These are phyloP conservation scores for Dalechampia spathulata DNA, from an alignment of 441 rosid species.

Conservation along the genomic window DNA sequence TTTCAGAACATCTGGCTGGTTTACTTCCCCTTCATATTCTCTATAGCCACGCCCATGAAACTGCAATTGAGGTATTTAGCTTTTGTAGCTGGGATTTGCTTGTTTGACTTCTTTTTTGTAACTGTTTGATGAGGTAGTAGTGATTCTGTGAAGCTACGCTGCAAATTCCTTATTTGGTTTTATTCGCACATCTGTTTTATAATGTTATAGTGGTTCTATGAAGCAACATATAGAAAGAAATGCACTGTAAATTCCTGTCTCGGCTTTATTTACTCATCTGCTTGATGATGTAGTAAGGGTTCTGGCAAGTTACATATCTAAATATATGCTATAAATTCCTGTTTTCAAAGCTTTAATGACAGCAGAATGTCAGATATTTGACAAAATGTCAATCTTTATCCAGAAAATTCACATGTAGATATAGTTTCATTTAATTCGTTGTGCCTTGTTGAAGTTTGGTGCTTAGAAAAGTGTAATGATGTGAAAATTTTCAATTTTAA, in stretches of 20 bases:
- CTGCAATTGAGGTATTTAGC: conserved; percentile 79
- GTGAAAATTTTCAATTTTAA: neutral
- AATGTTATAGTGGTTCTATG: neutral
- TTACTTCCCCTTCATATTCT: conserved; percentile 95
- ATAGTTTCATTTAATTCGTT: neutral
- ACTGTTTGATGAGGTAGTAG: neutral
- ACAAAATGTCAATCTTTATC: too few relatives aligned
- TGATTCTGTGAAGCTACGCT: too few relatives aligned
- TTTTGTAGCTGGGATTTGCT: conserved; percentile 5
- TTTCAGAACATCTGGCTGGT: conserved; percentile 95
- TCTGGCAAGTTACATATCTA: too few relatives aligned
- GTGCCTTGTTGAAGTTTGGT: too few relatives aligned
- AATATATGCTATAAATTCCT: too few relatives aligned
- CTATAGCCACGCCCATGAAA: conserved; percentile 96
- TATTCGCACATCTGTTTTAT: neutral
- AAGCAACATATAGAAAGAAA: neutral
- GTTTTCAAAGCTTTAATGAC: too few relatives aligned
- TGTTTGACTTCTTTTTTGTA: neutral
- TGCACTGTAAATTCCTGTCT: neutral
- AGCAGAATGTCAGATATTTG: too few relatives aligned
- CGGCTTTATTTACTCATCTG: too few relatives aligned
- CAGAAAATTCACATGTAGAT: too few relatives aligned
- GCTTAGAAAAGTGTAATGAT: neutral
- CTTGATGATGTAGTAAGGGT: too few relatives aligned
- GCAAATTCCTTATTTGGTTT: neutral